Base-by-base conservation (phyloP, 2,329 filamentous ascomycete species). In the Thelonectria discophora region DNA sequence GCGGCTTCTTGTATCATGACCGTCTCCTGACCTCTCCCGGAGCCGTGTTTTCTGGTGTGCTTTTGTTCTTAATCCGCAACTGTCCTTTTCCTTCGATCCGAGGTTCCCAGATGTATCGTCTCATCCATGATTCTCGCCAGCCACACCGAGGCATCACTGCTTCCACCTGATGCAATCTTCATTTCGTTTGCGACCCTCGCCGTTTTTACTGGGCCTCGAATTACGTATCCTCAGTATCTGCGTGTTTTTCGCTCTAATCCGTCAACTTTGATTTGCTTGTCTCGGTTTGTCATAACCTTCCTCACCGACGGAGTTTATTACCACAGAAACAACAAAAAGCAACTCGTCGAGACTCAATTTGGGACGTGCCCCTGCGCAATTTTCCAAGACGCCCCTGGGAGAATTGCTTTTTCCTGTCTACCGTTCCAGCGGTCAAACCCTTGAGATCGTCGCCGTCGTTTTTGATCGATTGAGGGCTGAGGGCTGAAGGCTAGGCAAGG, bases 1-100 rank as follows among this genome's bases (percentile, higher is more conserved):
- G 40, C 42, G 42, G 52, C 18, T 12, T 46, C 20, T 20, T 52
- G 60, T 62, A 62, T 62, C 60, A 62, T 62, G 60, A 62, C 60
- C 55, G 60, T 62, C 60, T 62, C 60, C 60, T 62, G 60, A 62
- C 60, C 60, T 55, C 55, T 54, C 37, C 39, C 43, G 39, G 32
- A 45, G 43, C 43, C 46, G 39, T 58, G 47, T 20, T 62, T 51
- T 53, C 53, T 62, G 53, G 59, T 53, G 52, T 57, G 58, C 42
- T 57, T 58, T 57, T 49, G 30, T 18, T 27, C 43, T 20, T 42
- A 27, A 47, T 47, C 52, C 27, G 46, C 7, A 30, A 30, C 49
- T 20, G 58, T 50, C 43, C 40, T 58, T 58, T 49, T 12, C 24
- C 42, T 48, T 61, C 48, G 58, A 58, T 61, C 54, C 58, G 58